Evolutionary conservation across 2,329 filamentous ascomycete species (phyloP).

Genomic region (Sphaerulina populicola): DNA sequence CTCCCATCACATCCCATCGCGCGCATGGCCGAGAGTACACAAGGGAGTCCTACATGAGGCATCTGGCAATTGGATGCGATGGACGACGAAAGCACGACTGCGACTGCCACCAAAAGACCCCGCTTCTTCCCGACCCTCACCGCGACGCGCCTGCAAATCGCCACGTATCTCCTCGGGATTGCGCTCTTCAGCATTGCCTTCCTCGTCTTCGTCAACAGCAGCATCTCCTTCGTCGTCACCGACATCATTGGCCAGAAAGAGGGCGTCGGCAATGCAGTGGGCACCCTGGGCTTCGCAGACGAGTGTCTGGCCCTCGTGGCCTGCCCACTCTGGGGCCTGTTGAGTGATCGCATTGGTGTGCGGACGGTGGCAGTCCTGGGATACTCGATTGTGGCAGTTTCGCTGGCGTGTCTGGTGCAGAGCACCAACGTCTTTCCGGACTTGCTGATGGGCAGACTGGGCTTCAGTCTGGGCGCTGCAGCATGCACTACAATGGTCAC

Average conservation of each 20-base stretch:
- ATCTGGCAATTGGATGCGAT: no score
- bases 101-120: background rate
- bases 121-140: conserved; percentile 39
- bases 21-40: no score
- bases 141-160: conserved; percentile 49
- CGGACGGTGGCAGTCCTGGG: conserved; percentile 58
- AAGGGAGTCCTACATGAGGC: no score
- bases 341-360: conserved; percentile 70
- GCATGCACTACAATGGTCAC: conserved; percentile 91
- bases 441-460: conserved; percentile 69
- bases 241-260: conserved; percentile 68
- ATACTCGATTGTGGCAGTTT: conserved; percentile 70
- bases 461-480: conserved; percentile 88
- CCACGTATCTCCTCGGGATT: conserved; percentile 71
- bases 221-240: conserved; percentile 75
- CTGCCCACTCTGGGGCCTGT: conserved; percentile 69
- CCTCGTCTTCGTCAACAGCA: conserved; percentile 81
- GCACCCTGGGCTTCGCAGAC: conserved; percentile 76
- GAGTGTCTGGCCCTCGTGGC: conserved; percentile 74
- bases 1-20: no score
- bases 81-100: no score
- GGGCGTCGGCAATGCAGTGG: conserved; percentile 69
- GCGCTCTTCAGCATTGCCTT: conserved; percentile 82
- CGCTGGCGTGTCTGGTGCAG: conserved; percentile 74
- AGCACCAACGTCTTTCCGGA: conserved; percentile 82